phyloP scores from a whole-genome alignment of 2,329 filamentous ascomycete genomes.

The Grosmannia serpens region DNA sequence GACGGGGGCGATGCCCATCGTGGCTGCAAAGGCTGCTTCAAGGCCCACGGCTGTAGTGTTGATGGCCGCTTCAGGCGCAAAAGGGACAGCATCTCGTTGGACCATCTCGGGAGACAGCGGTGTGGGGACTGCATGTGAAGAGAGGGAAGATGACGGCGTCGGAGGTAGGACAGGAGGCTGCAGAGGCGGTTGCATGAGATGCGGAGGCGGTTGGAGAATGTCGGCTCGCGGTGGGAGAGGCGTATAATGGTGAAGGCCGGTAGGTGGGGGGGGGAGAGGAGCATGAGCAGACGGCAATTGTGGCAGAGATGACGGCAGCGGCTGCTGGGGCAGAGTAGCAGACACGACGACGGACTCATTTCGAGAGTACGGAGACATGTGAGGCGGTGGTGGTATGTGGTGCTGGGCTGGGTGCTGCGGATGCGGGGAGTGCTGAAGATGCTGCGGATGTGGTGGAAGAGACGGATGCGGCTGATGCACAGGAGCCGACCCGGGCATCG shows the following conservation, averaged over 20 bases:
- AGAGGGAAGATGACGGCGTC: constrained; percentile 43
- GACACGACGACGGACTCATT: constrained; percentile 35
- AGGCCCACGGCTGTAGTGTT: neutral
- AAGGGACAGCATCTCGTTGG: neutral
- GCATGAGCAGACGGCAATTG: neutral
- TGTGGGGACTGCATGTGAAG: constrained; percentile 21
- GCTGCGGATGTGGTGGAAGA: neutral
- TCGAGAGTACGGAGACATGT: constrained; percentile 28
- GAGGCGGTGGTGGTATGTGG: constrained; percentile 12
- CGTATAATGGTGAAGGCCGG: neutral
- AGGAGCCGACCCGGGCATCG: neutral
- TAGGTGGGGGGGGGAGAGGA: neutral
- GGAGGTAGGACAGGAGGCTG: constrained; percentile 21
- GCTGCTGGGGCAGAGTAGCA: constrained; percentile 24
- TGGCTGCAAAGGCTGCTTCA: neutral
- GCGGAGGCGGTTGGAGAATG: neutral
- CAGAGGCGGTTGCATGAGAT: neutral
- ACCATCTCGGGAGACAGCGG: constrained; percentile 1
- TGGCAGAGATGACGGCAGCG: neutral
- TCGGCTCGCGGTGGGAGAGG: constrained; percentile 1
- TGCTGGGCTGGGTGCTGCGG: neutral
- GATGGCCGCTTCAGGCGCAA: neutral
- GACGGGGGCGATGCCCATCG: constrained; percentile 3
- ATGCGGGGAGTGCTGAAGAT: neutral
- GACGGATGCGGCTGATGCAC: constrained; percentile 1